These are phyloP conservation scores for Populus hybrid DNA, from an alignment of 441 rosid species.

Conservation along the genomic window DNA sequence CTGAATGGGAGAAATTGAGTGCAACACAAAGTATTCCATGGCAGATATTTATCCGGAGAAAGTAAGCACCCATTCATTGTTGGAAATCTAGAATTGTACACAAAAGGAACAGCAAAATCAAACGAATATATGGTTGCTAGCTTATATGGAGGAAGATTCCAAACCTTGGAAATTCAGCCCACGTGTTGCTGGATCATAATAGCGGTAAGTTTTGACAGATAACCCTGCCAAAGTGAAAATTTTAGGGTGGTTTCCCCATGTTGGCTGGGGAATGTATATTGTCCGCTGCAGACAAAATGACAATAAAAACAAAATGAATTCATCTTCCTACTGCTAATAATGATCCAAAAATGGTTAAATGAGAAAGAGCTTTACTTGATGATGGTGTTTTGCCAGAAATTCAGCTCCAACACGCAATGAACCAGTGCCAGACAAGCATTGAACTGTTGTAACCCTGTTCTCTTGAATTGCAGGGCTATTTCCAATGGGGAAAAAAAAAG, in stretches of 20 bases:
- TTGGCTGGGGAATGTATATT: constrained; percentile 88
- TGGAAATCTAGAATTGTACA: background rate
- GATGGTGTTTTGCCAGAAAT: constrained; percentile 87
- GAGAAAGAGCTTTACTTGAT: constrained; percentile 47
- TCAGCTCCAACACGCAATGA: constrained; percentile 96
- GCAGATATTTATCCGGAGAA: background rate
- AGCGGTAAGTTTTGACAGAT: constrained; percentile 80
- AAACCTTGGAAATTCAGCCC: constrained; percentile 89
- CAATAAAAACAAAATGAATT: background rate
- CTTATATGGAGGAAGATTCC: constrained; percentile 7
- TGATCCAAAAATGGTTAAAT: background rate
- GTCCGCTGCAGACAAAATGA: constrained; percentile 48
- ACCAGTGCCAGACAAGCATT: constrained; percentile 98
- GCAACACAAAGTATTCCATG: background rate
- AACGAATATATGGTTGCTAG: background rate
- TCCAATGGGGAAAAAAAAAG: background rate
- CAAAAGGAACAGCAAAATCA: background rate
- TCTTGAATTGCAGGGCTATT: constrained; percentile 76
- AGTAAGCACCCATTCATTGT: background rate
- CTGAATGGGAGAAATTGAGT: background rate
- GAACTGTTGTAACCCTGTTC: constrained; percentile 86
- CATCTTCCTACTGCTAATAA: background rate
- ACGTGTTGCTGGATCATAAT: constrained; percentile 87
- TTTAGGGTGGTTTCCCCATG: constrained; percentile 99
- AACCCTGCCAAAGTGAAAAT: constrained; percentile 77